Conservation (phyloP, 306 rosid genomes). For the Rubus idaeus region DNA sequence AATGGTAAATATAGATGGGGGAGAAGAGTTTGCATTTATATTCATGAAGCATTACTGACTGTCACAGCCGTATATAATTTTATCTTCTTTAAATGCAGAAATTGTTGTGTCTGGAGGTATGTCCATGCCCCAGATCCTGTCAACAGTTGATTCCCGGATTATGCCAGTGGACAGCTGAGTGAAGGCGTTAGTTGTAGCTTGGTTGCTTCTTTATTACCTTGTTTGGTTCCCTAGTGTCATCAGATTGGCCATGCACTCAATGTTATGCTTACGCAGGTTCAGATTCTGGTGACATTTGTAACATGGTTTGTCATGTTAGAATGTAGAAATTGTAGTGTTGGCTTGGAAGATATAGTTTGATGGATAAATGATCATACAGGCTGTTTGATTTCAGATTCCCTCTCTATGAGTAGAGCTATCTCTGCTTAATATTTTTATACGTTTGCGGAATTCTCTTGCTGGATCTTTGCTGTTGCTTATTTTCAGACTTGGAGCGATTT, state of each 20-base stretch:
- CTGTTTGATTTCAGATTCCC: not conserved
- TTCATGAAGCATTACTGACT: not conserved
- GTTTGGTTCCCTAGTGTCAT: constrained; percentile 31
- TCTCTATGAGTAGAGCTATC: not conserved
- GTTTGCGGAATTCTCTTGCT: not conserved
- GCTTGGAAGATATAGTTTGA: constrained; percentile 44
- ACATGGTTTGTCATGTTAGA: constrained; percentile 43
- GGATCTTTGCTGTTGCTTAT: not conserved
- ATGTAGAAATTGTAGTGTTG: constrained; percentile 45
- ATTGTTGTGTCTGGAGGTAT: constrained; percentile 94
- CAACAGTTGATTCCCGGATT: constrained; percentile 51
- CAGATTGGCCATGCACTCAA: constrained; percentile 32
- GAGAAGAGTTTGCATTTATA: not conserved
- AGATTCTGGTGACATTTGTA: constrained; percentile 44
- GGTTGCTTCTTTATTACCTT: constrained; percentile 27
- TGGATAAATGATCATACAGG: constrained; percentile 33
- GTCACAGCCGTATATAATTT: constrained; percentile 5
- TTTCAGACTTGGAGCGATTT: not conserved
- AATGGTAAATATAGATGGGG: not conserved
- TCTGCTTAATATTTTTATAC: not conserved
- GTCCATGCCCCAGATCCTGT: constrained; percentile 89
- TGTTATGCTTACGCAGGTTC: constrained; percentile 22
- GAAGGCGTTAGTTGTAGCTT: constrained; percentile 26
- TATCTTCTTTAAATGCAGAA: constrained; percentile 51
- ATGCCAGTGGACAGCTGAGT: constrained; percentile 52